A percentile compares a stretch with the other conserved stretches of the same genome.
phyloP scores from a whole-genome alignment of 768 basidiomycete genomes.

The Sutorius australiensis region DNA sequence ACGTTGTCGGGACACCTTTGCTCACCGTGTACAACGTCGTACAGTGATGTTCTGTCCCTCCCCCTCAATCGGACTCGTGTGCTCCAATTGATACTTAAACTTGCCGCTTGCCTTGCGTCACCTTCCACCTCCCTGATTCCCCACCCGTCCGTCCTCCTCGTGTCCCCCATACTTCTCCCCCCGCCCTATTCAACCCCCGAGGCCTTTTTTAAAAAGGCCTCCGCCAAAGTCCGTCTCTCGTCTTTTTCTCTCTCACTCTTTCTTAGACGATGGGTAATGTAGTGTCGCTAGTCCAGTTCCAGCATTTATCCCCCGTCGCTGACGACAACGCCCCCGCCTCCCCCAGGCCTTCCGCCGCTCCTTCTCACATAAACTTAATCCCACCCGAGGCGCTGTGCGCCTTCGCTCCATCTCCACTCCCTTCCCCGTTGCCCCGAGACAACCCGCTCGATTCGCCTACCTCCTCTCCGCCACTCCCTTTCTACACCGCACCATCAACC shows the following conservation, averaged over 20 bases:
- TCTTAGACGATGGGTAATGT: constrained; percentile 27
- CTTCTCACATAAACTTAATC: constrained; percentile 33
- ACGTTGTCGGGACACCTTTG: constrained; percentile 17
- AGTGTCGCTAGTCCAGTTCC: constrained; percentile 33
- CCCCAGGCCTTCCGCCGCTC: constrained; percentile 22
- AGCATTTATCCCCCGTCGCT: constrained; percentile 18
- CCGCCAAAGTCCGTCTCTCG: constrained; percentile 22
- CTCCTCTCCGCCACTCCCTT: constrained; percentile 38
- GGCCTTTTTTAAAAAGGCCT: constrained; percentile 21
- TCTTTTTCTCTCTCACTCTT: background rate
- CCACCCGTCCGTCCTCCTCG: constrained; percentile 27
- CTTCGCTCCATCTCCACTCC: constrained; percentile 28
- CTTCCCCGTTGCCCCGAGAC: constrained; percentile 34
- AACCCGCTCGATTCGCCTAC: constrained; percentile 37
- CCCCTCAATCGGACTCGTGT: constrained; percentile 17
- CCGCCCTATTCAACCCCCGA: constrained; percentile 22
- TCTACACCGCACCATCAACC: constrained; percentile 48
- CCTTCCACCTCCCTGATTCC: constrained; percentile 15
- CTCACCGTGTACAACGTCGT: constrained; percentile 12
- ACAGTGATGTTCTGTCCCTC: constrained; percentile 11
- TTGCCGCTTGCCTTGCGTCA: constrained; percentile 24
- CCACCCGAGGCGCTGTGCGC: constrained; percentile 32
- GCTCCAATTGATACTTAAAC: constrained; percentile 10
- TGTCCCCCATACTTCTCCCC: constrained; percentile 25
- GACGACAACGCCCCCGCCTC: constrained; percentile 14